A percentile compares a stretch with the other conserved stretches of the same genome.
Evolutionary conservation across 1,139 yeast species (phyloP).

Genomic region (Pneumocystis carinii): DNA sequence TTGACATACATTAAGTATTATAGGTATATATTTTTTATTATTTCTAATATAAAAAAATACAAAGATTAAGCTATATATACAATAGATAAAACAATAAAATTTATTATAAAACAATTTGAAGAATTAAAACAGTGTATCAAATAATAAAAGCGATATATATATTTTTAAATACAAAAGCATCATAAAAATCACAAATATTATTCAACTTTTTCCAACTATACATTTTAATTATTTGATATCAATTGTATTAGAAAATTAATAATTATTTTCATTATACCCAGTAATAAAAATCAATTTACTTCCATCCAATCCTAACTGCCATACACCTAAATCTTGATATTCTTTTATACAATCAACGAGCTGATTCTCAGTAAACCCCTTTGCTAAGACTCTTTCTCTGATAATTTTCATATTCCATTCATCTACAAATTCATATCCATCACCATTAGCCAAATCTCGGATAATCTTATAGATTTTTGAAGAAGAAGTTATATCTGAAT

Average conservation of each 20-base stretch:
- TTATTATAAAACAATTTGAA: too few relatives aligned
- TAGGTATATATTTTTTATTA: too few relatives aligned
- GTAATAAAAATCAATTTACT: conserved; percentile 14
- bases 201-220: too few relatives aligned
- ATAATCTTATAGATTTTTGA: conserved; percentile 51
- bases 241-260: neutral
- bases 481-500: conserved; percentile 33
- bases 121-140: too few relatives aligned
- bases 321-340: conserved; percentile 56
- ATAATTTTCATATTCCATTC: conserved; percentile 44
- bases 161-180: too few relatives aligned
- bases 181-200: too few relatives aligned
- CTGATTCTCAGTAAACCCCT: conserved; percentile 73
- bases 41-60: too few relatives aligned
- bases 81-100: too few relatives aligned
- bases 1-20: too few relatives aligned
- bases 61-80: too few relatives aligned
- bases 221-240: neutral
- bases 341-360: conserved; percentile 61
- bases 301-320: conserved; percentile 49
- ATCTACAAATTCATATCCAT: conserved; percentile 27
- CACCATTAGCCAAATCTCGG: conserved; percentile 38
- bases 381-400: conserved; percentile 56
- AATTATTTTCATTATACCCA: conserved; percentile 10
- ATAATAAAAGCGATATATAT: too few relatives aligned